phyloP scores from a whole-genome alignment of 2,329 filamentous ascomycete genomes.

The Pseudogymnoascus sp. region DNA sequence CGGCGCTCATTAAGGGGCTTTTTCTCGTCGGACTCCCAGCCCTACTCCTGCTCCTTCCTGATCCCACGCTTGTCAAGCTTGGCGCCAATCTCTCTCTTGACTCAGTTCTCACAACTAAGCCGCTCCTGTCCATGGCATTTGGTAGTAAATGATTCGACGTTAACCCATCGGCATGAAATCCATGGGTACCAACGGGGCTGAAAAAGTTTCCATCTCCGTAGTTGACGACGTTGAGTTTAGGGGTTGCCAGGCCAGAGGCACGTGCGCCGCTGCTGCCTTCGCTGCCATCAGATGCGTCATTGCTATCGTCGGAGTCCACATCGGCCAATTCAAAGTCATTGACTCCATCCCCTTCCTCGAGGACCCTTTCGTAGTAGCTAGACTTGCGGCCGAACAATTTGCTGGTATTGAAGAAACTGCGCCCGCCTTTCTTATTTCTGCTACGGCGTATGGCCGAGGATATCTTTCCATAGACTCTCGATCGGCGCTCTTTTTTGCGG shows the following conservation, averaged over 20 bases:
- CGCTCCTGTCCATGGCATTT: slow-evolving; percentile 53
- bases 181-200: slow-evolving; percentile 15
- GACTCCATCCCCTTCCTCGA: slow-evolving; percentile 66
- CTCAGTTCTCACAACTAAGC: slow-evolving; percentile 73
- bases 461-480: slow-evolving; percentile 49
- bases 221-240: slow-evolving; percentile 46
- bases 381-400: slow-evolving; percentile 57
- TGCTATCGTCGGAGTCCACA: slow-evolving; percentile 49
- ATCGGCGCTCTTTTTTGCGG: slow-evolving; percentile 68
- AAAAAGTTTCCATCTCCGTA: slow-evolving; percentile 33
- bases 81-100: slow-evolving; percentile 68
- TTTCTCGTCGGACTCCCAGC: slow-evolving; percentile 42
- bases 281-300: slow-evolving; percentile 54
- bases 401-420: slow-evolving; percentile 42
- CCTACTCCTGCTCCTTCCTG: slow-evolving; percentile 41
- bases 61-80: slow-evolving; percentile 40
- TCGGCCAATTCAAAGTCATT: slow-evolving; percentile 71
- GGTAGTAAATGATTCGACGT: slow-evolving; percentile 19
- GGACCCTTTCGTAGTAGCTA: slow-evolving; percentile 67
- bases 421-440: slow-evolving; percentile 34
- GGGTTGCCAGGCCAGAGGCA: slow-evolving; percentile 59
- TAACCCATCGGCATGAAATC: slow-evolving; percentile 23
- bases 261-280: slow-evolving; percentile 47
- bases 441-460: slow-evolving; percentile 35
- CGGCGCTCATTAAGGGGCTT: slow-evolving; percentile 45